These are phyloP conservation scores for Dichomitus squalens DNA, from an alignment of 1,284 basidiomycete species.

Conservation along the genomic window DNA sequence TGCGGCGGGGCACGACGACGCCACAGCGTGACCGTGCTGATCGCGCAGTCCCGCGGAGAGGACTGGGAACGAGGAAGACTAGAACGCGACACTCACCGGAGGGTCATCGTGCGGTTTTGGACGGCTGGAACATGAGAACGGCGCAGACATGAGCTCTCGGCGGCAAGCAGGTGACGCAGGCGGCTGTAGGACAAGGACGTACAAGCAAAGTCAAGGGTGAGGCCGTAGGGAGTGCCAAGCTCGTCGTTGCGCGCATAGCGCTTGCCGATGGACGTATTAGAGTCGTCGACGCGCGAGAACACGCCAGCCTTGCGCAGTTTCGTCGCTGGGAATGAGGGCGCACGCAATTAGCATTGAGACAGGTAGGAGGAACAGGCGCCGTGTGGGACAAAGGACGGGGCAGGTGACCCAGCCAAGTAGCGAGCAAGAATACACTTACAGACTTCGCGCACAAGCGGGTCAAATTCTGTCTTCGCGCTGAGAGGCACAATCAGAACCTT, in stretches of 20 bases:
- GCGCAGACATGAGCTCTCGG: conserved; percentile 22
- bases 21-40: not conserved
- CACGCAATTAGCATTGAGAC: not conserved
- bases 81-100: conserved; percentile 60
- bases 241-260: conserved; percentile 99
- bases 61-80: not conserved
- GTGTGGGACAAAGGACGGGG: conserved; percentile 1
- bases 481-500: conserved; percentile 98
- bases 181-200: conserved; percentile 40
- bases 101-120: conserved; percentile 87
- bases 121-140: conserved; percentile 52
- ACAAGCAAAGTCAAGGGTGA: conserved; percentile 98
- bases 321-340: conserved; percentile 54
- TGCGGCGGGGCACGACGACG: too few species aligned
- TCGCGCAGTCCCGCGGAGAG: not conserved
- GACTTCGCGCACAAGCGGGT: conserved; percentile 85
- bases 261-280: conserved; percentile 93
- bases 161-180: conserved; percentile 3
- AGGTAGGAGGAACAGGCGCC: conserved; percentile 6
- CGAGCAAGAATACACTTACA: conserved; percentile 61
- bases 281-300: conserved; percentile 94
- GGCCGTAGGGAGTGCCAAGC: conserved; percentile 95
- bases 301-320: conserved; percentile 89
- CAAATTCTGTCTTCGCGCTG: conserved; percentile 85
- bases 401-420: conserved; percentile 16